Evolutionary conservation across 1,284 basidiomycete species (phyloP), one percentile per base, ranked within the genome.

Genomic region (Cryptococcus sp.): DNA sequence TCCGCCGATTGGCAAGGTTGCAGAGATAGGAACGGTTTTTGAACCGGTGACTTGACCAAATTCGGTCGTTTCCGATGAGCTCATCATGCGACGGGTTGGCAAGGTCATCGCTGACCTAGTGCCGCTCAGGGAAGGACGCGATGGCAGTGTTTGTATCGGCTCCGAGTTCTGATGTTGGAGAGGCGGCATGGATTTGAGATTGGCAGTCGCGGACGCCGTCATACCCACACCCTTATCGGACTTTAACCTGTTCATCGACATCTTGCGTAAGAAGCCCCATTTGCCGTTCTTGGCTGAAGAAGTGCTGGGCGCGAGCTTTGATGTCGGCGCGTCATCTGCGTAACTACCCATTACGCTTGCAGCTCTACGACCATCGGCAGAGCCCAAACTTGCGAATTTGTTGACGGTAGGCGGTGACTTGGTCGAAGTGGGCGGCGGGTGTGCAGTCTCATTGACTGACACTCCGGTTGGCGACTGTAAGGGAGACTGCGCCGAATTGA

Each of bases 191-290:
- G 61, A 58, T 38, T 63, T 59, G 19, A 74, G 42, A 50, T 75
- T 75, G 50, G 66, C 67, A 15, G 69, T 66, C 7, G 73, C 74
- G 16, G 71, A 72, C 8, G 68, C 67, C 2, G 61, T 54, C 2
- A 77, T 51, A 27, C 65, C 59, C 8, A 65, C 61, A 10, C 45
- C 41, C 39, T 62, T 62, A 25, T 72, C 69, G 13, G 64, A 50
- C 48, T 62, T 64, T 35, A 80, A 87, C 77, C 89, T 89, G 22
- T 90, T 88, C 89, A 93, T 93, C 11, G 91, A 93, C 89, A 96
- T 93, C 81, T 96, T 96, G 80, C 93, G 91, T 61, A 96, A 81
- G 80, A 96, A 94, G 3, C 93, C 91, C 91, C 91, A 94, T 59
- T 89, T 86, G 57, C 86, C 85, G 47, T 80, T 80, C 74, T 87